These are phyloP conservation scores for Rhodamnia rubescens DNA, from an alignment of 345 rosid species.

Conservation along the genomic window DNA sequence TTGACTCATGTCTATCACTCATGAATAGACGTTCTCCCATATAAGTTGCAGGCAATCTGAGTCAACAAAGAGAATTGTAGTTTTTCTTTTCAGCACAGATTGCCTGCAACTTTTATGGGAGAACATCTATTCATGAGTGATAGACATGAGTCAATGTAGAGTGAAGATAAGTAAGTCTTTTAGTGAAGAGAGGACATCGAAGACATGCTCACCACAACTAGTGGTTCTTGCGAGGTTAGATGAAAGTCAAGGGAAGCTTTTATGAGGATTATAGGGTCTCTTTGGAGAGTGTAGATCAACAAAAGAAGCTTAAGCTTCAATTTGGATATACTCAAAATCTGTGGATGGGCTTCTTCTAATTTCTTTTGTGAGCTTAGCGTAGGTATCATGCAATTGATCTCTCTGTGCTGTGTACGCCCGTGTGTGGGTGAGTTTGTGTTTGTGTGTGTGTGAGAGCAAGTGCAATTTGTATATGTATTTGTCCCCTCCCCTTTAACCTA, in stretches of 20 bases:
- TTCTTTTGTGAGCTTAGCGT: neutral
- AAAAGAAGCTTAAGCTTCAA: neutral
- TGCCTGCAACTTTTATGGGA: neutral
- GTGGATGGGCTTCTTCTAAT: neutral
- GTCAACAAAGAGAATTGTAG: neutral
- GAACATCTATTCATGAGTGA: neutral
- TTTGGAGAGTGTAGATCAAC: neutral
- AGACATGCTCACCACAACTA: neutral
- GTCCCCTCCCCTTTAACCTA: neutral
- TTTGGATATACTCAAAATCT: neutral
- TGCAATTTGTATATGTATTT: neutral
- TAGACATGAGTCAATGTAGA: neutral
- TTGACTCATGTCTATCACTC: too few species aligned
- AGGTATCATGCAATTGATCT: neutral
- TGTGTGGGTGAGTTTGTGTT: neutral
- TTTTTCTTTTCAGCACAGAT: neutral
- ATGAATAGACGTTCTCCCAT: too few species aligned
- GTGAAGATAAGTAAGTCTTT: neutral
- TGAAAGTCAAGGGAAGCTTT: neutral
- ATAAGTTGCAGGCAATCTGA: too few species aligned
- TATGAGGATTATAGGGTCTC: neutral
- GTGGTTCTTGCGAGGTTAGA: neutral
- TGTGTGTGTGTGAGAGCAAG: neutral
- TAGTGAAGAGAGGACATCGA: neutral
- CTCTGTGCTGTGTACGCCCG: neutral